phyloP scores from a whole-genome alignment of 192 early-diverging fungal species.

The Backusella sp. region DNA sequence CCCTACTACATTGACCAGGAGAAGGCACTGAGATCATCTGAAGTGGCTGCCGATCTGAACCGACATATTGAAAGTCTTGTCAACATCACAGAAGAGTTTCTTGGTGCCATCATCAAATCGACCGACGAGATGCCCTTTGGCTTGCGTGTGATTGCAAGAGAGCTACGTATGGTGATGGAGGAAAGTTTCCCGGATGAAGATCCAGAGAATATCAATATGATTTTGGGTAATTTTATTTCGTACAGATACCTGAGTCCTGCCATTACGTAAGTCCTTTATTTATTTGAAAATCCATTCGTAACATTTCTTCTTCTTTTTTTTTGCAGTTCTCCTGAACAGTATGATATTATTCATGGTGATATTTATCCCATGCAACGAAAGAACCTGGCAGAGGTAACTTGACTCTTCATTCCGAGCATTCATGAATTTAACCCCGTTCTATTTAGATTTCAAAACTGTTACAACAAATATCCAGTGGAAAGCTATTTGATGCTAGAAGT shows the following conservation, averaged over 20 bases:
- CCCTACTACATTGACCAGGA: conserved; percentile 76
- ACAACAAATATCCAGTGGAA: conserved; percentile 92
- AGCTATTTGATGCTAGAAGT: conserved; percentile 68
- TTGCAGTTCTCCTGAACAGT: conserved; percentile 88
- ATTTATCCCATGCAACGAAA: conserved; percentile 90
- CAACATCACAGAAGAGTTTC: conserved; percentile 80
- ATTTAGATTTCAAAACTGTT: conserved; percentile 88
- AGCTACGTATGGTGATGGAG: conserved; percentile 75
- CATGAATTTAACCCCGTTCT: not conserved
- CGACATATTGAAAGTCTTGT: conserved; percentile 75
- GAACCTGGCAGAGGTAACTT: conserved; percentile 85
- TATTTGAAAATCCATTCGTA: not conserved
- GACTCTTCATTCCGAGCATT: no score
- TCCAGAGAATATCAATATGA: conserved; percentile 78
- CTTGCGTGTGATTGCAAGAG: conserved; percentile 93
- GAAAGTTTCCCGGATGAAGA: conserved; percentile 81
- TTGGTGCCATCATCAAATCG: conserved; percentile 79
- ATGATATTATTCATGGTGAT: conserved; percentile 87
- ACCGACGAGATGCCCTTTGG: conserved; percentile 90
- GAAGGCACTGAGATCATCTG: conserved; percentile 81
- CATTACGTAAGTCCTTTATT: conserved; percentile 64
- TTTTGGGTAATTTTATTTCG: conserved; percentile 95
- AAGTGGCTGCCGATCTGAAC: conserved; percentile 66
- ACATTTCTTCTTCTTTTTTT: not conserved
- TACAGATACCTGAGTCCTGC: conserved; percentile 99